These are phyloP conservation scores for Euphrasia confusa DNA, from an alignment of 257 asterid genomes.

Conservation along the genomic window DNA sequence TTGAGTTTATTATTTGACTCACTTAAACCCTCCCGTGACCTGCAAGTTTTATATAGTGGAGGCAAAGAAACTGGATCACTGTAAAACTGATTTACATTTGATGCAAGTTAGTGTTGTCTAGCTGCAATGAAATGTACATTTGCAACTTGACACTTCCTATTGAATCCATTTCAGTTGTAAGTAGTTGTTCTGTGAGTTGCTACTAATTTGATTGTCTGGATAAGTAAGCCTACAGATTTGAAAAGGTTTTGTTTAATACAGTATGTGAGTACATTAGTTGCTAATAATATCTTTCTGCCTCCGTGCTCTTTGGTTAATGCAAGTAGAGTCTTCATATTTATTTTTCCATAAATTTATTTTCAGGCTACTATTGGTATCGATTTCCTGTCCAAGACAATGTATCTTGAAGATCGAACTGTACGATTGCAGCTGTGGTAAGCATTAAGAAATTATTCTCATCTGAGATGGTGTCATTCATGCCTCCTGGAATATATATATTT, in stretches of 20 bases:
- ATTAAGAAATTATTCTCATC: slow-evolving; percentile 26
- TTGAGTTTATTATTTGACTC: background rate
- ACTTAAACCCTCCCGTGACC: background rate
- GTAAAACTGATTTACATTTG: slow-evolving; percentile 7
- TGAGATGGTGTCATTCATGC: slow-evolving; percentile 19
- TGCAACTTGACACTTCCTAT: slow-evolving; percentile 17
- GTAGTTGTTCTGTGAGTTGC: background rate
- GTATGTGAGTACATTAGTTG: background rate
- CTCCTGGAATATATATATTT: slow-evolving; percentile 7
- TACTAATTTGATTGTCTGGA: slow-evolving; percentile 14
- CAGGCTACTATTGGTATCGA: slow-evolving; percentile 96
- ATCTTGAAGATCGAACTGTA: slow-evolving; percentile 93
- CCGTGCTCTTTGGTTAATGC: background rate
- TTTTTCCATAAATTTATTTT: slow-evolving; percentile 16
- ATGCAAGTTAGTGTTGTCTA: background rate
- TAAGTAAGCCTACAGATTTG: background rate
- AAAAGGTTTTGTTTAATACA: slow-evolving; percentile 1
- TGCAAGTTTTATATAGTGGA: background rate
- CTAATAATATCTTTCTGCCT: slow-evolving; percentile 5
- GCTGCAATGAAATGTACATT: background rate
- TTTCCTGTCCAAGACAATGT: slow-evolving; percentile 91
- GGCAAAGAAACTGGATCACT: slow-evolving; percentile 4
- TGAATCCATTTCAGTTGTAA: background rate
- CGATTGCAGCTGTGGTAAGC: slow-evolving; percentile 82
- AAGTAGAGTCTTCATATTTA: slow-evolving; percentile 7